Base-by-base conservation (phyloP, 306 rosid species). In the Rosa chinensis region DNA sequence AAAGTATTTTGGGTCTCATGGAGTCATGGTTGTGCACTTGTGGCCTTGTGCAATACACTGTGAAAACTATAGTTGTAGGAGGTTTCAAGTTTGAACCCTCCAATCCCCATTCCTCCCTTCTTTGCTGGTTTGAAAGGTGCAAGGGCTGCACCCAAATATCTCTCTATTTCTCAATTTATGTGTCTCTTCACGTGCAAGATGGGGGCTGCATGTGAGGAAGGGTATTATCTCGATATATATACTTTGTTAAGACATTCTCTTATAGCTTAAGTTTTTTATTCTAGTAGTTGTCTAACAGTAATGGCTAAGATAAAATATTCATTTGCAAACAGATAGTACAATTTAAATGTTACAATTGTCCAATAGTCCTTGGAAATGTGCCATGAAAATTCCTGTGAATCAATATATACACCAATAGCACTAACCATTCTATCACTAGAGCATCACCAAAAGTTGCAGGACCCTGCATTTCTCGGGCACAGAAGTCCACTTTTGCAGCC, bases 371-470 rank as follows among this genome's bases (percentile, higher is more conserved):
- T 2, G 21, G 42, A 0, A 28, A 32, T 5, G 69, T 62, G 42
- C 4, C 68, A 62, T 25, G 17, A 61, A 25, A 62, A 62, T 25
- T 12, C 8, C 2, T 28, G 0, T 13, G 43, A n/a, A 49, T 61
- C 7, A 61, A 25, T 69, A 14, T 40, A 2, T 56, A 21, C 11
- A 9, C 7, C 28, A 61, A 8, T 7, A 42, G 32, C 40, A 21
- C 10, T 14, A 68, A 64, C 78, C 16, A 67, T 69, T 75, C 50
- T 43, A 64, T 10, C 55, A 45, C 71, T 23, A 53, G 39, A 47
- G 62, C 52, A 49, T 70, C 47, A 59, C 49, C 69, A 72, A 50
- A 76, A 49, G 45, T 52, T 39, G n/a, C 42, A 77, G 62, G 69
- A 63, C 37, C 71, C 49, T 18, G 58, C 68, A 52, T 28, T 63